These are phyloP conservation scores for Umbelopsis sp. DNA, from an alignment of 192 early-diverging fungal genomes.

Conservation along the genomic window DNA sequence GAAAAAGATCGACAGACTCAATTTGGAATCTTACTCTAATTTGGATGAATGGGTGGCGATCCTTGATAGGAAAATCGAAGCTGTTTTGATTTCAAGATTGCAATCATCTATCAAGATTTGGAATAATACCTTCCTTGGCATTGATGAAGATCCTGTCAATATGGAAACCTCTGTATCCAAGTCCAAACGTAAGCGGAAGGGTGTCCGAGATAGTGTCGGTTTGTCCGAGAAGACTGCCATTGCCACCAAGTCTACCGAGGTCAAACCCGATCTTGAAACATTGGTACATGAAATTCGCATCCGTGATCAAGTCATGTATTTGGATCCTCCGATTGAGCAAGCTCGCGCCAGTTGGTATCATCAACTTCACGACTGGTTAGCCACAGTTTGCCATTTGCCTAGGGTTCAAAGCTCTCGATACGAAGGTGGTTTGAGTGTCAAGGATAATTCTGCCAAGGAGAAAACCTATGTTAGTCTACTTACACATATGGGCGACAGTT, in stretches of 20 bases:
- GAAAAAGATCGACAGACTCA: slow-evolving; percentile 82
- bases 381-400: slow-evolving; percentile 80
- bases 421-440: slow-evolving; percentile 74
- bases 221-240: slow-evolving; percentile 33
- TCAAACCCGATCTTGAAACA: slow-evolving; percentile 66
- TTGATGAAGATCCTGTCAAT: slow-evolving; percentile 45
- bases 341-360: slow-evolving; percentile 87
- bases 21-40: slow-evolving; percentile 94
- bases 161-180: slow-evolving; percentile 47
- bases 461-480: slow-evolving; percentile 72
- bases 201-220: slow-evolving; percentile 35
- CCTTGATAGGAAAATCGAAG: slow-evolving; percentile 80
- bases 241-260: slow-evolving; percentile 42
- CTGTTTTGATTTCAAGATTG: slow-evolving; percentile 72
- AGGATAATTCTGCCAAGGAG: slow-evolving; percentile 50
- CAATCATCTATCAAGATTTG: slow-evolving; percentile 76
- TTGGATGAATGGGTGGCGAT: slow-evolving; percentile 86
- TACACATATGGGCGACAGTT: slow-evolving; percentile 67
- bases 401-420: slow-evolving; percentile 91
- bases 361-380: slow-evolving; percentile 94
- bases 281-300: slow-evolving; percentile 88
- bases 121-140: slow-evolving; percentile 66
- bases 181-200: slow-evolving; percentile 45
- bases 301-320: slow-evolving; percentile 94
- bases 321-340: slow-evolving; percentile 95